Percentiles rank a stretch among this genome's conserved stretches.
Evolutionary conservation across 2,329 filamentous ascomycete species (phyloP).

Genomic region (Cladosporium halotolerans): DNA sequence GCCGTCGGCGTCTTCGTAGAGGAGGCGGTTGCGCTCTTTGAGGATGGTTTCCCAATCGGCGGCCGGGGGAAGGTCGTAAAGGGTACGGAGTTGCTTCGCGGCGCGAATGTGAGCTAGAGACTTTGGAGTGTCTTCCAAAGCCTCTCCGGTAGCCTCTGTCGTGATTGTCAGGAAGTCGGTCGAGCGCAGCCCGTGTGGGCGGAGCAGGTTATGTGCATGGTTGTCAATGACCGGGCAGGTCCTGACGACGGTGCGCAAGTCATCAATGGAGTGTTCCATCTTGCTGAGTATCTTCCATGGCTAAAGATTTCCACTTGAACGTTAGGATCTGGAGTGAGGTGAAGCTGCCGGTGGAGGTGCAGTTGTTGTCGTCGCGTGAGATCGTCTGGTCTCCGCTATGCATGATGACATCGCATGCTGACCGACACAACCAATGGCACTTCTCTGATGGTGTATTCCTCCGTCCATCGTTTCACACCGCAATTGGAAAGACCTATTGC

Average conservation of each 20-base stretch:
- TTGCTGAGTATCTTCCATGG: background rate
- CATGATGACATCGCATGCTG: constrained; percentile 4
- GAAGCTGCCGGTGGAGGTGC: background rate
- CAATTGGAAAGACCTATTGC: too few species aligned
- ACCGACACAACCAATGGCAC: too few species aligned
- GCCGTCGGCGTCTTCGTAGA: constrained; percentile 42
- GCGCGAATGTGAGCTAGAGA: constrained; percentile 66
- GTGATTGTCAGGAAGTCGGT: constrained; percentile 58
- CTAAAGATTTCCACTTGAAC: too few species aligned
- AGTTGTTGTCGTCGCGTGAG: background rate
- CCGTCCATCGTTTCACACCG: too few species aligned
- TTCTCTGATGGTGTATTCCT: too few species aligned
- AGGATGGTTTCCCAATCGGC: constrained; percentile 56
- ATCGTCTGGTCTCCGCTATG: background rate
- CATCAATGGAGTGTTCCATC: constrained; percentile 13
- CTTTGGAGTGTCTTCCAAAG: constrained; percentile 55
- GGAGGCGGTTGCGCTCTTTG: constrained; percentile 41
- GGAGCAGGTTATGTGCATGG: constrained; percentile 64
- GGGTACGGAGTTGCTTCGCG: constrained; percentile 58
- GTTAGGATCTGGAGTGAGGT: background rate
- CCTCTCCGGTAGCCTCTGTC: constrained; percentile 65
- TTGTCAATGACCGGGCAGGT: constrained; percentile 61
- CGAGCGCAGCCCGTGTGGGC: constrained; percentile 41
- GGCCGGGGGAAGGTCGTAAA: constrained; percentile 53
- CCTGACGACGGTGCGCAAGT: constrained; percentile 22